Evolutionary conservation across 139 green algal genomes (phyloP).

Genomic region (Picocystis salinarum): DNA sequence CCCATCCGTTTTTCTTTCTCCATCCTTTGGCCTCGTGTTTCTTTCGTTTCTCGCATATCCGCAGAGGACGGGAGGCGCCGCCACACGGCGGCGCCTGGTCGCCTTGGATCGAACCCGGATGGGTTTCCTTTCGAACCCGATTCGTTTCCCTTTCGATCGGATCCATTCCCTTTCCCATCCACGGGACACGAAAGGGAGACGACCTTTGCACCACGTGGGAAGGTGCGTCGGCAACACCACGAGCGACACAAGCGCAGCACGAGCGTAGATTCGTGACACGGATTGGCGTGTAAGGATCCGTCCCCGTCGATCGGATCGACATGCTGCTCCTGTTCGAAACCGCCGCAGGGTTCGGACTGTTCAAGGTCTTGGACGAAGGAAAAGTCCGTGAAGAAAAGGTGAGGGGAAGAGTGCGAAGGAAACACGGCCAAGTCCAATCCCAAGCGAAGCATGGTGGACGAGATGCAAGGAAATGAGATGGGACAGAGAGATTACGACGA

Average conservation of each 20-base stretch:
- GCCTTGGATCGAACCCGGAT: too few relatives aligned
- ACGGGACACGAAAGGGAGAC: background rate
- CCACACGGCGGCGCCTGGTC: too few relatives aligned
- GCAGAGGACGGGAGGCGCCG: too few relatives aligned
- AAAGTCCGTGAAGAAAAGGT: conserved; percentile 82
- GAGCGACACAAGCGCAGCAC: background rate
- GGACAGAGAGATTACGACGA: too few relatives aligned
- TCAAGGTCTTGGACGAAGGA: conserved; percentile 83
- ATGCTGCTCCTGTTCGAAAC: conserved; percentile 95
- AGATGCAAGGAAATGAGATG: too few relatives aligned
- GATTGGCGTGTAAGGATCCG: background rate
- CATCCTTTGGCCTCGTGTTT: too few relatives aligned
- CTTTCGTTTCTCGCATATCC: too few relatives aligned
- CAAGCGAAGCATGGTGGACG: background rate
- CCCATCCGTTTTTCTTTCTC: too few relatives aligned
- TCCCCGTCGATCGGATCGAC: background rate
- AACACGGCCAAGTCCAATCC: background rate
- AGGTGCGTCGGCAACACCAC: too few relatives aligned
- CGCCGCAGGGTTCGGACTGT: conserved; percentile 83
- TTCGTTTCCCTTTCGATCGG: background rate
- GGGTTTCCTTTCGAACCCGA: too few relatives aligned
- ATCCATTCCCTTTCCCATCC: background rate
- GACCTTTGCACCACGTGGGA: background rate
- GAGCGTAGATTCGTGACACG: background rate
- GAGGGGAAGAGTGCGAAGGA: conserved; percentile 1